Evolutionary conservation across 495 filamentous ascomycete species (phyloP).

Genomic region (Aspergillus haitiensis): DNA sequence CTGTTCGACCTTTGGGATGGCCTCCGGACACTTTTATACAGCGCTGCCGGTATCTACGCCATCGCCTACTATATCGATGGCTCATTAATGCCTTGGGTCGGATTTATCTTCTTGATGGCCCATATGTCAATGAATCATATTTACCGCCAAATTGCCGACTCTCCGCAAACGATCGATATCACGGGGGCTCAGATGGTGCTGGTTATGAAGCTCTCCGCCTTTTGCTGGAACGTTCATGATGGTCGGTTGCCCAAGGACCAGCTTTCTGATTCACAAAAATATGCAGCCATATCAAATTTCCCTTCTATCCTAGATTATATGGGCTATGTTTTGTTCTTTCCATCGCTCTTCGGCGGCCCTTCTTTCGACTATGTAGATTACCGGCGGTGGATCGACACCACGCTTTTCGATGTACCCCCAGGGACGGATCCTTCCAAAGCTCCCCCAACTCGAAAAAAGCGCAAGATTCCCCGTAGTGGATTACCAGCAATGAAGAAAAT

Average conservation of each 20-base stretch:
- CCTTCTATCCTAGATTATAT: conserved; percentile 76
- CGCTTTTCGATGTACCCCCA: conserved; percentile 86
- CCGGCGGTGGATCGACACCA: conserved; percentile 85
- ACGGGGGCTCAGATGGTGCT: conserved; percentile 98
- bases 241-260: conserved; percentile 75
- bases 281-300: conserved; percentile 70
- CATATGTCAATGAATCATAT: conserved; percentile 93
- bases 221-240: conserved; percentile 97
- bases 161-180: conserved; percentile 72
- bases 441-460: conserved; percentile 84
- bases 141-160: conserved; percentile 67
- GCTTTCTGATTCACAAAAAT: conserved; percentile 82
- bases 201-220: conserved; percentile 96
- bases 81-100: conserved; percentile 98
- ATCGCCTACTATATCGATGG: conserved; percentile 83
- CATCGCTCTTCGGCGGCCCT: conserved; percentile 80
- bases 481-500: conserved; percentile 82
- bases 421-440: conserved; percentile 76
- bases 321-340: conserved; percentile 94
- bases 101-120: conserved; percentile 90
- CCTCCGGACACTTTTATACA: conserved; percentile 74
- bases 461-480: conserved; percentile 89
- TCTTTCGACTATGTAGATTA: conserved; percentile 95
- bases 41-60: conserved; percentile 73
- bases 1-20: conserved; percentile 95